Evolutionary conservation across 148 eudicot species (phyloP).

Genomic region (Fagopyrum tataricum): DNA sequence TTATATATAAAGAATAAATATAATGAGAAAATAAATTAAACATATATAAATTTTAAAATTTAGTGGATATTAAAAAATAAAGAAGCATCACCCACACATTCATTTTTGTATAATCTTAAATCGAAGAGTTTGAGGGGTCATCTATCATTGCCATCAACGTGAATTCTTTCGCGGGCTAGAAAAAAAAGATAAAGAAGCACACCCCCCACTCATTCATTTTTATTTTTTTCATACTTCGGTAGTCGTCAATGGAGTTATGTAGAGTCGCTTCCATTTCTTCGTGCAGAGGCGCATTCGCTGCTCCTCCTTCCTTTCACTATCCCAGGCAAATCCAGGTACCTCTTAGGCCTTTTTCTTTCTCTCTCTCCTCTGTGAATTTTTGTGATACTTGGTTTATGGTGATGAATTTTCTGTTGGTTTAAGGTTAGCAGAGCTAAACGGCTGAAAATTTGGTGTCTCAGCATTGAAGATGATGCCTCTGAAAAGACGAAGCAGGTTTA

Average conservation of each 20-base stretch:
- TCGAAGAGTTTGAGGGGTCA: too few species aligned
- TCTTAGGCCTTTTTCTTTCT: neutral
- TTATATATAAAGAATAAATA: too few species aligned
- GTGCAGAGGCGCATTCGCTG: neutral
- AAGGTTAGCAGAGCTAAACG: constrained; percentile 18
- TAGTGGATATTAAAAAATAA: too few species aligned
- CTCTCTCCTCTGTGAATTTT: neutral
- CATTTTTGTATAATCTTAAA: too few species aligned
- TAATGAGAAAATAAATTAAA: too few species aligned
- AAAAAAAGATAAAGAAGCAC: neutral
- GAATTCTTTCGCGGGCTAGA: neutral
- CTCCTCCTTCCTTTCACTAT: neutral
- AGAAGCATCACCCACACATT: too few species aligned
- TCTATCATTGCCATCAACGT: too few species aligned
- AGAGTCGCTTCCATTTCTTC: neutral
- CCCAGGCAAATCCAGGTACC: constrained; percentile 3
- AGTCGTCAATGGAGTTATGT: constrained; percentile 4
- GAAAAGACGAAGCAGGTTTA: constrained; percentile 14
- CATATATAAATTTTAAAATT: too few species aligned
- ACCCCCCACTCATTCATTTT: neutral
- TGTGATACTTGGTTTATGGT: neutral
- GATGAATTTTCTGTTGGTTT: neutral
- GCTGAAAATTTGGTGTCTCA: constrained; percentile 36
- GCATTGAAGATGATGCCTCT: constrained; percentile 23
- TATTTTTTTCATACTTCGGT: neutral